Evolutionary conservation across 2,329 filamentous ascomycete genomes (phyloP), one percentile per base, ranked within the genome.

Genomic region (Pseudopyrenochaeta lycopersici): DNA sequence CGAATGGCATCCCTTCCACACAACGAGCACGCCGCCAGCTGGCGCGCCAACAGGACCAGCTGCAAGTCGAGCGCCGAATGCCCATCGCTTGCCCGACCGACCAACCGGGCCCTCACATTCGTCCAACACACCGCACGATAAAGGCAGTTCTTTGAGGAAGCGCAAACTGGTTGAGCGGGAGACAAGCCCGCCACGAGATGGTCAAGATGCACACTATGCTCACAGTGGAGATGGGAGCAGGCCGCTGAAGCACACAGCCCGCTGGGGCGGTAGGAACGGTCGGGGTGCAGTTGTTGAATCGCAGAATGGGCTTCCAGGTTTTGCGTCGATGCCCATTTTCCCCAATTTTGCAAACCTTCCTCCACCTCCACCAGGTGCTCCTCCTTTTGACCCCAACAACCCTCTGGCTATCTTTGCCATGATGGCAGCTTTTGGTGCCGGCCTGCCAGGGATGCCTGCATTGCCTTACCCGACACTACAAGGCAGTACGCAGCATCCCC

Each of bases 351-450:
- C 60, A 7, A 54, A 52, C 12, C 62, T 23, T 17, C 20, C 36
- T 23, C 66, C 70, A n/a, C 71, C 68, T 27, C 72, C 77, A 10
- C 69, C 78, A 15, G 79, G 78, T 0, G 81, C 85, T 59, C 77
- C 81, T 3, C 75, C 78, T 1, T 82, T 88, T 46, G 85, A 89
- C 62, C 81, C 84, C 1, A 83, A 80, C 54, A 83, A 86, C 59
- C 85, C 88, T 0, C 80, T 90, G 76, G 83, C 87, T 18, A 81
- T 85, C 11, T 78, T 90, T 61, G 82, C 84, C 23, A 84, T 90
- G 78, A 85, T 88, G 60, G 82, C 84, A 14, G 60, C 63, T 4
- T 53, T 72, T 41, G 62, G 64, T 0, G 81, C 66, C 76, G 78
- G 52, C 63, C 79, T 72, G 58, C 76, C 63, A 65, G 73, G 57